These are phyloP conservation scores for Amanita subjunquillea DNA, from an alignment of 768 basidiomycete species.

Conservation along the genomic window DNA sequence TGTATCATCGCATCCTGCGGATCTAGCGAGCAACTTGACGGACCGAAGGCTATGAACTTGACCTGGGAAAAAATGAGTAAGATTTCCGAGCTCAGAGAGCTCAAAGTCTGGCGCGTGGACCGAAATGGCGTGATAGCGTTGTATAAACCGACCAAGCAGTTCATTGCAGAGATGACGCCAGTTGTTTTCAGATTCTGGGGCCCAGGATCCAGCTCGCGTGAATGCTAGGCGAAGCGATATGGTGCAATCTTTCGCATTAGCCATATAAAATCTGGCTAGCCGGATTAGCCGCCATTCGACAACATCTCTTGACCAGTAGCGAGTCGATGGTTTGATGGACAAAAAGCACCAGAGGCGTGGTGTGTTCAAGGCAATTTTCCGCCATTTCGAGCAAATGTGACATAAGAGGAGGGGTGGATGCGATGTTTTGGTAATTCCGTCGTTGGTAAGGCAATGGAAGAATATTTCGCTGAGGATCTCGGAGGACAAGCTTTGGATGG, in stretches of 20 bases:
- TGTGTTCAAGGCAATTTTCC: background rate
- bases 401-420: background rate
- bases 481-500: background rate
- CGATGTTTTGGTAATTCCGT: background rate
- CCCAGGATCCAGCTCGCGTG: background rate
- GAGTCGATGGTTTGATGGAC: background rate
- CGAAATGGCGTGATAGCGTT: background rate
- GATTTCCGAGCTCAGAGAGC: background rate
- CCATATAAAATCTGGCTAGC: background rate
- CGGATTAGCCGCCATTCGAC: background rate
- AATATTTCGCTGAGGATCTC: slow-evolving; percentile 1
- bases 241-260: background rate
- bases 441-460: background rate
- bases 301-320: background rate
- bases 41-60: background rate
- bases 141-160: background rate
- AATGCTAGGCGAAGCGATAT: background rate
- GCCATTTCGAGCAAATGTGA: slow-evolving; percentile 1
- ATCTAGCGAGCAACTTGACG: background rate
- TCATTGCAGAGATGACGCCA: background rate
- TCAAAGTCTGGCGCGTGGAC: background rate
- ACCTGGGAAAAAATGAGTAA: background rate
- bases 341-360: background rate
- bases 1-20: background rate
- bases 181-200: slow-evolving; percentile 1